A percentile compares a stretch with the other conserved stretches of the same genome.
Conservation (phyloP, 2,329 filamentous ascomycete species). For the Penicillium sp. region DNA sequence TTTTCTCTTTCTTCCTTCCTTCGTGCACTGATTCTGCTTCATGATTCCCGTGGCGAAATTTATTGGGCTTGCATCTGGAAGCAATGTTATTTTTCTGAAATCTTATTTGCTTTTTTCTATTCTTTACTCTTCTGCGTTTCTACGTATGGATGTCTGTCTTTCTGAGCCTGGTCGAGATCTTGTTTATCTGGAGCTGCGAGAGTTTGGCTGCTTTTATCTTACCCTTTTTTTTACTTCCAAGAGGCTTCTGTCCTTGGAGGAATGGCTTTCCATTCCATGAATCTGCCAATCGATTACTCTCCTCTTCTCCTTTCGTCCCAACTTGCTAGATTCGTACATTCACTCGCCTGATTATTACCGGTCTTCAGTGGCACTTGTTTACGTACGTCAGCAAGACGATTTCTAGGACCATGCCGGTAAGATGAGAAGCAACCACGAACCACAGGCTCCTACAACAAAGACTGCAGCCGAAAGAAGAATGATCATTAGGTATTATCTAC, state of each 20-base stretch:
- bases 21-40: constrained; percentile 13
- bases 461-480: not conserved
- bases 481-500: not conserved
- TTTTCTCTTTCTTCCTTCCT: not conserved
- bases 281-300: constrained; percentile 6
- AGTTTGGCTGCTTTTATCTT: constrained; percentile 10
- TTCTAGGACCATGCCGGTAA: too few species aligned
- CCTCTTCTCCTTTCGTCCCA: not conserved
- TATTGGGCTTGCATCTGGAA: constrained; percentile 15
- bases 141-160: constrained; percentile 13
- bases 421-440: not conserved
- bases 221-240: not conserved
- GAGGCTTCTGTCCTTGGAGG: constrained; percentile 1
- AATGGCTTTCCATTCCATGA: not conserved
- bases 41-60: constrained; percentile 14
- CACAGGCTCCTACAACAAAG: not conserved
- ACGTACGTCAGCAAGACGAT: too few species aligned
- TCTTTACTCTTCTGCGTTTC: constrained; percentile 11
- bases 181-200: constrained; percentile 6
- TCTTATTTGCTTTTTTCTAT: constrained; percentile 6
- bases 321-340: not conserved
- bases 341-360: too few species aligned
- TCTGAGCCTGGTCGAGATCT: constrained; percentile 6
- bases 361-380: too few species aligned
- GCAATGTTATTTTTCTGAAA: constrained; percentile 5